A percentile compares a stretch with the other conserved stretches of the same genome.
Conservation (phyloP, 768 basidiomycete genomes). For the Podaxis carcinomalis region DNA sequence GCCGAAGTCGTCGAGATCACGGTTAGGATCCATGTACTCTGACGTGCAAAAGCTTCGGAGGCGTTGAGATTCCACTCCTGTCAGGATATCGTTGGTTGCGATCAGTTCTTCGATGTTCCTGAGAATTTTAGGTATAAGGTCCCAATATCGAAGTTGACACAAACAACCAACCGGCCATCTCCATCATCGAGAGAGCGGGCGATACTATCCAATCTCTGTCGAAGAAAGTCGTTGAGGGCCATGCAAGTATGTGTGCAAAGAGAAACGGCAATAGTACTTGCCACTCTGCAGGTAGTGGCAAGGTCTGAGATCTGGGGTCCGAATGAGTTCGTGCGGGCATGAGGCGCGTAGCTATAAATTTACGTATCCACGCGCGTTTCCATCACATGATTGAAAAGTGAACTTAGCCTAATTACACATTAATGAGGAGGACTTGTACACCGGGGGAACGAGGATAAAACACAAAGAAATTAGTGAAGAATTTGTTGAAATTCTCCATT, state of each 20-base stretch:
- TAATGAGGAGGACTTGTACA: not conserved
- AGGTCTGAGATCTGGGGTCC: too few species aligned
- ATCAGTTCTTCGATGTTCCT: conserved; percentile 27
- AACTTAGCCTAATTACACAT: not conserved
- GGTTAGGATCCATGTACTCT: conserved; percentile 28
- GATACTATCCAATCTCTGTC: conserved; percentile 7
- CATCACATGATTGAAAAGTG: not conserved
- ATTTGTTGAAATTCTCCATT: conserved; percentile 69
- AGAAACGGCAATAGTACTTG: not conserved
- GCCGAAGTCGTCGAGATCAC: conserved; percentile 33
- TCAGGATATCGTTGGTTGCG: conserved; percentile 25
- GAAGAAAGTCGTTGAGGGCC: conserved; percentile 7
- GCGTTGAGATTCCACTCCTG: conserved; percentile 33
- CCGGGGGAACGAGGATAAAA: not conserved
- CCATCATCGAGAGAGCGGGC: conserved; percentile 15
- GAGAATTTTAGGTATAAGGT: not conserved
- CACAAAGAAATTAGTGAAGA: conserved; percentile 17
- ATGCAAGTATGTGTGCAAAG: not conserved
- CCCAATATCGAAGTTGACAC: not conserved
- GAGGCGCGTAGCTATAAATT: too few species aligned
- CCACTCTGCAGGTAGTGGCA: too few species aligned
- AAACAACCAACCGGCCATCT: conserved; percentile 19
- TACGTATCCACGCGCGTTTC: not conserved
- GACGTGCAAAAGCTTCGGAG: conserved; percentile 31
- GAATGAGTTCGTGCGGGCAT: too few species aligned